Evolutionary conservation across 164 flowering plant species (phyloP).

Genomic region (Euptelea pleiosperma): DNA sequence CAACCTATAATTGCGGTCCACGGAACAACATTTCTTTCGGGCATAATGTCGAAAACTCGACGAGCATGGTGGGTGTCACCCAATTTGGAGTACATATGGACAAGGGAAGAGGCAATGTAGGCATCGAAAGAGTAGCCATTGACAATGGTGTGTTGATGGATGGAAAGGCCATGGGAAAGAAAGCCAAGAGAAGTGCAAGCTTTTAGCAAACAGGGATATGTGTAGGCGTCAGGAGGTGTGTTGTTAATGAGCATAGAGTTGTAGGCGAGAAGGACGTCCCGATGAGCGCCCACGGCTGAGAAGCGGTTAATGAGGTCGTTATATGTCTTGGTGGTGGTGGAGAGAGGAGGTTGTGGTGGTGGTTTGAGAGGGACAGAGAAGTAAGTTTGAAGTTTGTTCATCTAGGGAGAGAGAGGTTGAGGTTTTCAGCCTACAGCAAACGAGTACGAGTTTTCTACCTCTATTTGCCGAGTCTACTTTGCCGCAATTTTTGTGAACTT

Average conservation of each 20-base stretch:
- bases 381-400: conserved; percentile 33
- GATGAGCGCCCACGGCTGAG: conserved; percentile 40
- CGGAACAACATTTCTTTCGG: conserved; percentile 60
- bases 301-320: conserved; percentile 47
- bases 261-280: conserved; percentile 39
- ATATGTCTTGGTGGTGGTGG: conserved; percentile 36
- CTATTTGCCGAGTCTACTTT: too few relatives aligned
- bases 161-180: conserved; percentile 35
- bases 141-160: conserved; percentile 56
- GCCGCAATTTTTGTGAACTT: conserved; percentile 11
- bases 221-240: conserved; percentile 43
- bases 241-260: conserved; percentile 42
- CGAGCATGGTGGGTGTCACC: conserved; percentile 35
- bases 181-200: conserved; percentile 56
- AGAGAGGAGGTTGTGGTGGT: conserved; percentile 12
- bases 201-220: conserved; percentile 66
- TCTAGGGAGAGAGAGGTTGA: conserved; percentile 3
- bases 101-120: conserved; percentile 52
- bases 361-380: conserved; percentile 17
- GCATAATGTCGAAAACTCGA: conserved; percentile 60
- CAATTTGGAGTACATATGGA: conserved; percentile 49
- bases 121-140: conserved; percentile 55
- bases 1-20: conserved; percentile 78
- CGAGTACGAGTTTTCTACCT: not conserved
- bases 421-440: too few relatives aligned